Evolutionary conservation across 768 basidiomycete species (phyloP), one percentile per base, ranked within the genome.

Genomic region (Agaricus subrufescens): DNA sequence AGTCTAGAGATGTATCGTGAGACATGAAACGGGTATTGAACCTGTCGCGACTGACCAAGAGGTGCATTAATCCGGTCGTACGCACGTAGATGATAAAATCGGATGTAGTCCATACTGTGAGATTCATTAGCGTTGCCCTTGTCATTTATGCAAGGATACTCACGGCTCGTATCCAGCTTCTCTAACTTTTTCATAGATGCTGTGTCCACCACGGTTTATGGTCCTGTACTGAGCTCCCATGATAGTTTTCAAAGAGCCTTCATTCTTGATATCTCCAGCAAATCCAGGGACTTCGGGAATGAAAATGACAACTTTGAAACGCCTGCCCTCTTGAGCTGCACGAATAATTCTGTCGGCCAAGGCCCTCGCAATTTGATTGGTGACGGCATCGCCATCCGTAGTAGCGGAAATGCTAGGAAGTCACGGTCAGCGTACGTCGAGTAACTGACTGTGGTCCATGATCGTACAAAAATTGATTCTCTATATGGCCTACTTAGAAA

Each of bases 261-360:
- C 84, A 46, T 70, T 73, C 73, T 85, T 89, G 67, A 97, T 77
- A 66, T 93, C 84, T 2, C 95, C 80, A 0, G 92, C 78, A 69
- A 98, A 97, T 1, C 87, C 94, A 12, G 95, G 95, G 1, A 97
- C 78, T 66, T 96, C 94, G 0, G 95, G 96, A 50, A 98, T 88
- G 19, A 87, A 72, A 12, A 98, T 82, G 49, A 96, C 75, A 51
- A 97, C 89, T 76, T 87, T 86, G 78, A 98, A 98, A 65, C 90
- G 90, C 56, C 76, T 68, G 1, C 84, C 83, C 15, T 80, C 78
- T 48, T 66, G 61, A 0, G 86, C 91, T 5, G 97, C 95, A n/a
- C 77, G 76, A n/a, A 93, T 61, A 66, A 98, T 91, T 3, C 97
- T 81, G 60, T 91, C 81, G 0, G 89, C 88, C 15, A 99, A 71